phyloP scores from a whole-genome alignment of 768 basidiomycete species.

The Boletus fagicola region DNA sequence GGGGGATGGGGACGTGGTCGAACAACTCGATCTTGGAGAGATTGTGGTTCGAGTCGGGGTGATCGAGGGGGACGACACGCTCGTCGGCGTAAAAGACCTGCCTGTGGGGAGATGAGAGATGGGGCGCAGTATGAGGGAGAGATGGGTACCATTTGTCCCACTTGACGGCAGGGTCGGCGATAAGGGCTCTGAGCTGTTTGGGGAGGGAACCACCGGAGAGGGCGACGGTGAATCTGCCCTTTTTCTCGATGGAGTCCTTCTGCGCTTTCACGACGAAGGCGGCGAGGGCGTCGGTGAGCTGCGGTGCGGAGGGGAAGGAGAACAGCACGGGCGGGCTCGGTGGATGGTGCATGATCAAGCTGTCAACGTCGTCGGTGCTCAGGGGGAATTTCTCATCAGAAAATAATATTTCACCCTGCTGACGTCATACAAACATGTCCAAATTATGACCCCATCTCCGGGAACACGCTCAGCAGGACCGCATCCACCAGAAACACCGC shows the following conservation, averaged over 20 bases:
- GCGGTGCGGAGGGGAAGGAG: conserved; percentile 58
- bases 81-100: conserved; percentile 98
- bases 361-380: conserved; percentile 16
- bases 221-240: conserved; percentile 89
- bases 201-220: conserved; percentile 93
- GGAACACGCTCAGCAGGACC: conserved; percentile 68
- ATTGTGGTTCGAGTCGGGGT: conserved; percentile 88
- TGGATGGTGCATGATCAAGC: conserved; percentile 42
- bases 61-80: conserved; percentile 88
- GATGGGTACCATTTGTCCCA: conserved; percentile 91
- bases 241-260: conserved; percentile 83
- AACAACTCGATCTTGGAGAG: conserved; percentile 74
- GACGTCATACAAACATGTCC: conserved; percentile 31
- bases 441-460: conserved; percentile 54
- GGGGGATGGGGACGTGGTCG: conserved; percentile 77
- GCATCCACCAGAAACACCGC: conserved; percentile 72
- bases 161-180: conserved; percentile 60
- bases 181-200: conserved; percentile 71
- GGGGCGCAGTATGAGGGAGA: background rate
- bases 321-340: conserved; percentile 68
- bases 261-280: conserved; percentile 84
- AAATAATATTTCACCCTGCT: background rate
- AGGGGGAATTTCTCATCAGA: conserved; percentile 10
- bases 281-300: conserved; percentile 67
- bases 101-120: conserved; percentile 47